Base-by-base conservation (phyloP, 2,329 filamentous ascomycete species). In the Pestalotiopsis sp. region DNA sequence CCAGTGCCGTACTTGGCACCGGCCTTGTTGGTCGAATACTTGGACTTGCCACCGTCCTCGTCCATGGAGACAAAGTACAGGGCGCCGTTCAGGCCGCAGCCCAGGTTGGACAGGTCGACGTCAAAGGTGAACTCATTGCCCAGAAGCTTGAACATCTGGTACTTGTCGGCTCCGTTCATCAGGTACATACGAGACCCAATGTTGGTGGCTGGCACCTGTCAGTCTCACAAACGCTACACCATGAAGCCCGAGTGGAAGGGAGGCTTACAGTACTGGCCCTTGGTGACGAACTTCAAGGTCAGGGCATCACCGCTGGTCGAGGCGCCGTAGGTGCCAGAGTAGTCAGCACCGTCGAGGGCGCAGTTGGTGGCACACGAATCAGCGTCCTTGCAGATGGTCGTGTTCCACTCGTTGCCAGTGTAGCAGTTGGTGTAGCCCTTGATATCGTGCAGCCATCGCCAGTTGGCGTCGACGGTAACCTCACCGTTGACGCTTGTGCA, bases 111-210 rank as follows among this genome's bases (percentile, higher is more conserved):
- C 62, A 89, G 84, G 74, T 91, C 89, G 20, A 90, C 88, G 66
- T 90, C 88, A 70, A 91, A 90, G 38, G 86, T 87, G 77, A 91
- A 86, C 75, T 91, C 89, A 74, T 87, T 82, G 78, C 86, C 86
- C 66, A 86, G 81, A 66, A 90, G 80, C 68, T 86, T 82, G 79
- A 90, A 86, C 73, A 85, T 83, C 78, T 89, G 78, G 76, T 91
- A 91, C 66, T 84, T 84, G 71, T 81, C 82, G 65, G 86, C 84
- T 66, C 83, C 80, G 71, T 83, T 82, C 80, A 90, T 83, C 69
- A 90, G 81, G 76, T 89, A 91, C 56, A 89, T 75, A 71, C 89
- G 84, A n/a, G 86, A 78, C 14, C 79, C 79, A 62, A 81, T 73
- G 70, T 82, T 82, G 68, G 74, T 77, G 13, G 73, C 73, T 75